Conservation (phyloP, 345 rosid species). For the Ceriops zippeliana region DNA sequence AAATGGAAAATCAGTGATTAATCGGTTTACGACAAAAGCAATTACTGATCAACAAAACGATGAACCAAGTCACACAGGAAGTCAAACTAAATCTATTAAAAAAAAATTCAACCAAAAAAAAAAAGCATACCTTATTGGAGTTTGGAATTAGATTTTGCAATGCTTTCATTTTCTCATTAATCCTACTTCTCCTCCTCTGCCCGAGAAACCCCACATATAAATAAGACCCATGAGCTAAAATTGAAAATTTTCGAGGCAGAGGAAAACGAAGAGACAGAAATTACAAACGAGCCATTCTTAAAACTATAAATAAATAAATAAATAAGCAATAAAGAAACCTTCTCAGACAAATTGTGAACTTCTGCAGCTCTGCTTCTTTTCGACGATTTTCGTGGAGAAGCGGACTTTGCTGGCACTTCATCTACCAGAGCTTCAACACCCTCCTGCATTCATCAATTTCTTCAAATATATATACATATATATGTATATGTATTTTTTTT, state of each 20-base stretch:
- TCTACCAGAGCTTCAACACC: conserved; percentile 60
- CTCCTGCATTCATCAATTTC: conserved; percentile 38
- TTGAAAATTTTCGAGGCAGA: background rate
- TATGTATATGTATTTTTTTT: too few species aligned
- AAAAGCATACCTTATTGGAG: conserved; percentile 66
- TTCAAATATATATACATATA: background rate
- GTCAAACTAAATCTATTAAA: background rate
- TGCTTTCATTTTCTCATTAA: conserved; percentile 98
- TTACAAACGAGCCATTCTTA: background rate
- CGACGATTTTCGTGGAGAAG: conserved; percentile 48
- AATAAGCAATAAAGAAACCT: conserved; percentile 38
- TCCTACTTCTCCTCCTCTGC: conserved; percentile 95
- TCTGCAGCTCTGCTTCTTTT: conserved; percentile 95
- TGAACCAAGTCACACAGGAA: background rate
- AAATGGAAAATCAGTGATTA: conserved; percentile 7
- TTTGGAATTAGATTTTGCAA: conserved; percentile 87
- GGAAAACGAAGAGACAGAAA: background rate
- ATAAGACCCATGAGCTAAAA: background rate
- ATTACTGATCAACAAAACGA: background rate
- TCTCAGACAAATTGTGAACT: conserved; percentile 92
- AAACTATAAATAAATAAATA: background rate
- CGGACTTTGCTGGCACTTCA: conserved; percentile 44
- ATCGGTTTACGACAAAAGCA: background rate
- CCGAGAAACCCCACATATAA: conserved; percentile 2
- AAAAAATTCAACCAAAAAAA: background rate